These are phyloP conservation scores for Aspergillus tubingensis DNA, from an alignment of 2,329 filamentous ascomycete species.

Conservation along the genomic window DNA sequence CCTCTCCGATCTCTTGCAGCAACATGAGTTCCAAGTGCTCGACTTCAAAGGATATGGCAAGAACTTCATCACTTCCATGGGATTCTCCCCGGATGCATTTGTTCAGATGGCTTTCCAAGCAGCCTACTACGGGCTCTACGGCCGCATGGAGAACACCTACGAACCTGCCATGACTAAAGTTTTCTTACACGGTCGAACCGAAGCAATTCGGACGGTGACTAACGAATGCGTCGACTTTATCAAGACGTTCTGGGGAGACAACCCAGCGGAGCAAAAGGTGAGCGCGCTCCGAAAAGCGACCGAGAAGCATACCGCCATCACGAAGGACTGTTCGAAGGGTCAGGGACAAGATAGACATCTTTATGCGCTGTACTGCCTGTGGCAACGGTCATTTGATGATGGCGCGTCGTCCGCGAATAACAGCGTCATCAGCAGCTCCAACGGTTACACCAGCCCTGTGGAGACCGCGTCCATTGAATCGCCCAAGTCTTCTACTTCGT, in stretches of 20 bases:
- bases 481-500: conserved; percentile 39
- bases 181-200: conserved; percentile 89
- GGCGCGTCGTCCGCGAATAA: conserved; percentile 57
- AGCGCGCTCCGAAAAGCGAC: conserved; percentile 82
- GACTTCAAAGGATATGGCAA: conserved; percentile 91
- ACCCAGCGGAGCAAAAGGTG: conserved; percentile 78
- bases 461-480: conserved; percentile 35
- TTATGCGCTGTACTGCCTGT: conserved; percentile 91
- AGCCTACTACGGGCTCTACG: conserved; percentile 95
- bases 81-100: conserved; percentile 94
- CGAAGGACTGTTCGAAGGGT: conserved; percentile 82
- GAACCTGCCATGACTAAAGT: conserved; percentile 98
- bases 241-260: conserved; percentile 91
- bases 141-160: conserved; percentile 90
- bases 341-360: conserved; percentile 90
- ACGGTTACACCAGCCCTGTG: conserved; percentile 64
- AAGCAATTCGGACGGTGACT: conserved; percentile 86
- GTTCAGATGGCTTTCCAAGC: conserved; percentile 99
- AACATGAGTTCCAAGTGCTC: conserved; percentile 92
- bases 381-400: conserved; percentile 85
- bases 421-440: conserved; percentile 54
- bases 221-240: conserved; percentile 84
- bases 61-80: conserved; percentile 96
- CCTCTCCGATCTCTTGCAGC: conserved; percentile 88
- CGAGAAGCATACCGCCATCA: conserved; percentile 76